Evolutionary conservation across 2,329 filamentous ascomycete genomes (phyloP).

Genomic region (Daldinia sp.): DNA sequence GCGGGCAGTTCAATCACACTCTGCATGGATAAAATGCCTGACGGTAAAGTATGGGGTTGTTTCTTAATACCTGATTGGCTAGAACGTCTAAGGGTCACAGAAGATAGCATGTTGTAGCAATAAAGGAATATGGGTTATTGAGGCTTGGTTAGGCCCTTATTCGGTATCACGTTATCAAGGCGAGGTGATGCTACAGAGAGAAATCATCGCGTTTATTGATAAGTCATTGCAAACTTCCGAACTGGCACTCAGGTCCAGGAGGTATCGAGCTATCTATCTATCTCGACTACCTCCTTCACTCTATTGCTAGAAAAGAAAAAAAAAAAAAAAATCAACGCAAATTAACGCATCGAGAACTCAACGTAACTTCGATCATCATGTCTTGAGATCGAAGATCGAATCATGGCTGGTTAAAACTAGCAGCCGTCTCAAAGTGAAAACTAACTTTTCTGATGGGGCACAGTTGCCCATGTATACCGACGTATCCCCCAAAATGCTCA

Average conservation of each 20-base stretch:
- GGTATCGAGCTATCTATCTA: neutral
- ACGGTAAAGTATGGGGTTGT: constrained; percentile 18
- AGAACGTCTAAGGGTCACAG: neutral
- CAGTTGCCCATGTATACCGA: neutral
- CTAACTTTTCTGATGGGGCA: neutral
- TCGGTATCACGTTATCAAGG: neutral
- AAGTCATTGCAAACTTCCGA: neutral
- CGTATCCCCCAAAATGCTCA: neutral
- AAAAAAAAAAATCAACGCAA: neutral
- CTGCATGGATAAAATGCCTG: constrained; percentile 34
- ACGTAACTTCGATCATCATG: neutral
- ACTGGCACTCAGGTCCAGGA: neutral
- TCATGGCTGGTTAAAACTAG: neutral
- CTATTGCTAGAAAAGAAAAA: neutral
- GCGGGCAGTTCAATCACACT: constrained; percentile 17
- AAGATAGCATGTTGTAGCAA: neutral
- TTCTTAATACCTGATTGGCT: constrained; percentile 26
- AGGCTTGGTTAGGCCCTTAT: neutral
- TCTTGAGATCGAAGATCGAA: neutral
- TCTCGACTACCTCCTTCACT: neutral
- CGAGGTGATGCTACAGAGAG: neutral
- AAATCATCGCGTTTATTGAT: constrained; percentile 1
- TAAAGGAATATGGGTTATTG: neutral
- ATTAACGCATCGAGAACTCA: neutral
- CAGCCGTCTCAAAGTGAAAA: neutral